Conservation (phyloP, 202 grass and related monocot genomes). For the Panicum virgatum region DNA sequence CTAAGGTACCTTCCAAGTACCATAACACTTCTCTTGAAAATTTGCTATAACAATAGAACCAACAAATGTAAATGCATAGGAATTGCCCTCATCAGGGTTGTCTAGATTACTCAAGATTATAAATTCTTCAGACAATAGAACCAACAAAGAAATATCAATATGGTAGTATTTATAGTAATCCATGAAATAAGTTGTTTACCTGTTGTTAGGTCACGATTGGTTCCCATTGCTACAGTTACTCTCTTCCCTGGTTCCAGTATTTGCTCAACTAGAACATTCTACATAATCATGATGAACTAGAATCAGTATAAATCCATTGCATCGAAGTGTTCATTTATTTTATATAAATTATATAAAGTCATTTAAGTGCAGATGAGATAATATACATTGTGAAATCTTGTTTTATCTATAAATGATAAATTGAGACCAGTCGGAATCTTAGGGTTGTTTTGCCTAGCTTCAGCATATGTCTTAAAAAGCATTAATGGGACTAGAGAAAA, state of each 20-base stretch:
- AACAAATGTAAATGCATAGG: background rate
- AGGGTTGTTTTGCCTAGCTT: background rate
- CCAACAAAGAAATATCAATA: slow-evolving; percentile 4
- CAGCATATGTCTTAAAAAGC: background rate
- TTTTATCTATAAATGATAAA: slow-evolving; percentile 29
- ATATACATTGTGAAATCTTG: slow-evolving; percentile 1
- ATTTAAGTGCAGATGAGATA: background rate
- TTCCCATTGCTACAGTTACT: slow-evolving; percentile 87
- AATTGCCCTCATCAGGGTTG: background rate
- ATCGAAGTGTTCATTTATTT: background rate
- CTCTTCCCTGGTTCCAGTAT: slow-evolving; percentile 76
- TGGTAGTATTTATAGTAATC: background rate
- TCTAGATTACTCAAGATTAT: background rate
- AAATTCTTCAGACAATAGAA: background rate
- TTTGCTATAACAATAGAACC: background rate
- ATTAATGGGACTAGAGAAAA: background rate
- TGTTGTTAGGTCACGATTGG: slow-evolving; percentile 66
- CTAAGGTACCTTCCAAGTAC: background rate
- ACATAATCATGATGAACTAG: slow-evolving; percentile 36
- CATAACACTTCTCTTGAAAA: background rate
- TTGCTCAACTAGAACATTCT: slow-evolving; percentile 88
- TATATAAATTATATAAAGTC: slow-evolving; percentile 1
- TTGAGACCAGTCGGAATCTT: background rate
- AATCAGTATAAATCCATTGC: slow-evolving; percentile 17
- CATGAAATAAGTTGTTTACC: slow-evolving; percentile 51